These are phyloP conservation scores for Escovopsis weberi DNA, from an alignment of 2,329 filamentous ascomycete genomes.

Conservation along the genomic window DNA sequence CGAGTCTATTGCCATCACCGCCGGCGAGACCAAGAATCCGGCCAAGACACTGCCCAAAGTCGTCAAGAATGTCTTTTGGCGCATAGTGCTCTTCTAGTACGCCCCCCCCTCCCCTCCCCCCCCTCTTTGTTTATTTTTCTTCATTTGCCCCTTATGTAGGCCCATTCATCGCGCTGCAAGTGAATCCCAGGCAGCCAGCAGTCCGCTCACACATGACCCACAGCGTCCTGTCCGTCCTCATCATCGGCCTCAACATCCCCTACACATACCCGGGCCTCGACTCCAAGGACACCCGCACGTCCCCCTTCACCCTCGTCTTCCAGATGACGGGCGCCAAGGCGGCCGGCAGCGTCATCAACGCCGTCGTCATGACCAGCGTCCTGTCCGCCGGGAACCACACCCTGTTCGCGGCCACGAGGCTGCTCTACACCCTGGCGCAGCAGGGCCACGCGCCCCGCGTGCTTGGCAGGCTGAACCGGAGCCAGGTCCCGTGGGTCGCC, in stretches of 20 bases:
- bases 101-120: background rate
- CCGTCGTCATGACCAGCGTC: constrained; percentile 31
- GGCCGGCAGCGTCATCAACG: constrained; percentile 42
- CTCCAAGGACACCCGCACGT: constrained; percentile 20
- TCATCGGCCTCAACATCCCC: constrained; percentile 43
- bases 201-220: background rate
- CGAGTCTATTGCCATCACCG: constrained; percentile 51
- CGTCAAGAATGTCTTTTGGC: constrained; percentile 52
- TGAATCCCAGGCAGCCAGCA: no score
- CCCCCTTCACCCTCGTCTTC: constrained; percentile 43
- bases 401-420: constrained; percentile 19
- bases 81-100: constrained; percentile 38
- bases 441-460: constrained; percentile 39
- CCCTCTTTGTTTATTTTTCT: background rate
- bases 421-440: constrained; percentile 22
- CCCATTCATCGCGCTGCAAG: no score
- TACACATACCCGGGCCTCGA: constrained; percentile 29
- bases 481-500: constrained; percentile 24
- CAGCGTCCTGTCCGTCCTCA: constrained; percentile 23
- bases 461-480: constrained; percentile 27
- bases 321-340: constrained; percentile 36
- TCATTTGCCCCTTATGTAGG: background rate
- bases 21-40: constrained; percentile 50
- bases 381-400: constrained; percentile 24
- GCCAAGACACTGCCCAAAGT: constrained; percentile 45